Conservation (phyloP, 2,329 filamentous ascomycete species). For the Nemania sp. region DNA sequence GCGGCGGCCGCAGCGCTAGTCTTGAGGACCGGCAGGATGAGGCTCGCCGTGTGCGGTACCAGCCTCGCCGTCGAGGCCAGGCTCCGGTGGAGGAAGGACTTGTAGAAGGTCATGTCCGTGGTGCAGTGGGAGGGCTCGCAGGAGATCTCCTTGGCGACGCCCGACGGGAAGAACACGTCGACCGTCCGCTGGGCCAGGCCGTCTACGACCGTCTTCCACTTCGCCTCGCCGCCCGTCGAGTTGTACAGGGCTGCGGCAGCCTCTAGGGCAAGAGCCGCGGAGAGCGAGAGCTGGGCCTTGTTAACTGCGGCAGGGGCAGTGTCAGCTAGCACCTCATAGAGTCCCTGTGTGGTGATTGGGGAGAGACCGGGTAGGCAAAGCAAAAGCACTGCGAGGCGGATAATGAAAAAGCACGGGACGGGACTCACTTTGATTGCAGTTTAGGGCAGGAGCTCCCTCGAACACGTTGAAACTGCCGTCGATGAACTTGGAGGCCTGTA, state of each 20-base stretch:
- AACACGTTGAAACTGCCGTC: conserved; percentile 49
- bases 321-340: background rate
- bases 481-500: conserved; percentile 49
- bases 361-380: background rate
- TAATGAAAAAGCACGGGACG: background rate
- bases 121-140: conserved; percentile 58
- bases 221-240: conserved; percentile 44
- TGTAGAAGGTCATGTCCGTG: conserved; percentile 59
- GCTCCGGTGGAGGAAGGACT: conserved; percentile 59
- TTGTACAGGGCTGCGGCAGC: conserved; percentile 48
- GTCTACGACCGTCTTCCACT: conserved; percentile 52
- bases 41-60: conserved; percentile 43
- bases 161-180: conserved; percentile 53
- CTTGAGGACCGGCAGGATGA: conserved; percentile 43
- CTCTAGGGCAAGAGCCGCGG: conserved; percentile 52
- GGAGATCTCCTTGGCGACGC: conserved; percentile 56
- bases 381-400: no score
- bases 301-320: conserved; percentile 39
- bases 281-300: conserved; percentile 54
- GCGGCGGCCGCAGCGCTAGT: conserved; percentile 47
- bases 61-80: conserved; percentile 44
- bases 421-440: conserved; percentile 44
- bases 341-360: background rate
- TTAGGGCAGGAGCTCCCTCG: conserved; percentile 48
- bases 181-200: conserved; percentile 51